Evolutionary conservation across 176 grass and related monocot species (phyloP).

Genomic region (Guadua angustifolia): DNA sequence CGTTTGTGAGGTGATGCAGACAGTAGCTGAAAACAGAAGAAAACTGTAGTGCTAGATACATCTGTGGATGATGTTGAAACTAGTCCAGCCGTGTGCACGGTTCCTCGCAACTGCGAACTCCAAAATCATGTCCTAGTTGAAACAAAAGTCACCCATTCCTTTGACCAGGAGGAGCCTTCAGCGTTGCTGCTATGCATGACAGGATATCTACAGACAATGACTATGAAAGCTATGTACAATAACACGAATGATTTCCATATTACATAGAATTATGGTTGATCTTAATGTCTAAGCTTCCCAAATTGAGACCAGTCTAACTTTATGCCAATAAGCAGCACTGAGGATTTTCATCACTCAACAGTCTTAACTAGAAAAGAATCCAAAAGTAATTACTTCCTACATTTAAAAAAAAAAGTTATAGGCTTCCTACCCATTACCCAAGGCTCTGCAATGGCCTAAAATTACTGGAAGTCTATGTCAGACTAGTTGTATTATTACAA

Average conservation of each 20-base stretch:
- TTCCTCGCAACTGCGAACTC: not conserved
- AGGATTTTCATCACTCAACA: not conserved
- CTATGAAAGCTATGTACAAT: not conserved
- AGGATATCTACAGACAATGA: not conserved
- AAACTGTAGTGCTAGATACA: not conserved
- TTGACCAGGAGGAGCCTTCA: conserved; percentile 32
- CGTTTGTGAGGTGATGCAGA: not conserved
- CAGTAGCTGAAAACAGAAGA: not conserved
- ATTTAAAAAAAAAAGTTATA: not conserved
- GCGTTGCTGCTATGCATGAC: not conserved
- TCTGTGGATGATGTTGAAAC: conserved; percentile 5
- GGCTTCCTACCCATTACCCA: conserved; percentile 4
- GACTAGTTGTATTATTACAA: not conserved
- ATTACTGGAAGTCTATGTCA: conserved; percentile 1
- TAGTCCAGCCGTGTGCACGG: not conserved
- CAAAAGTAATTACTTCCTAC: not conserved
- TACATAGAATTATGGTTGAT: not conserved
- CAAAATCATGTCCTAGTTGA: not conserved
- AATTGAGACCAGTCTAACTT: not conserved
- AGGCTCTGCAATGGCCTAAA: not conserved
- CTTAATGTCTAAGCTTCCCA: not conserved
- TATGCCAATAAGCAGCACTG: not conserved
- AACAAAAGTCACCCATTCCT: not conserved
- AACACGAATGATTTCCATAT: not conserved
- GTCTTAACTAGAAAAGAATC: not conserved